Conservation (phyloP, 2,329 filamentous ascomycete genomes). For the Curvularia sp. region DNA sequence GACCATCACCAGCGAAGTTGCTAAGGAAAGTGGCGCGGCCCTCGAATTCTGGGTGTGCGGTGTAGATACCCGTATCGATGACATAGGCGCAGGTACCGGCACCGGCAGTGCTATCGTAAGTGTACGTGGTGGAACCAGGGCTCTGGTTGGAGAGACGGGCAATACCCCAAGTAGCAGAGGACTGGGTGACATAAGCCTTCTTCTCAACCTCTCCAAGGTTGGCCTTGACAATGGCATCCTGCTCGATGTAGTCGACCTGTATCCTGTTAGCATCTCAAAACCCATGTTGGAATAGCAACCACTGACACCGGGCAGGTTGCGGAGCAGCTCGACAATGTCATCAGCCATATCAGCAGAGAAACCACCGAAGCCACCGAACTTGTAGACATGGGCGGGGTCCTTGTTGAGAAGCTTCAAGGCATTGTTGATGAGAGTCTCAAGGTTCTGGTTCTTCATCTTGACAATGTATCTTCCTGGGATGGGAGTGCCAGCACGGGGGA, state of each 20-base stretch:
- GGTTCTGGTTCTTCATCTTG: constrained; percentile 53
- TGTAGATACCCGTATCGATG: constrained; percentile 70
- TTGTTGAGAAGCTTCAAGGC: constrained; percentile 38
- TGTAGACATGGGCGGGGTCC: constrained; percentile 47
- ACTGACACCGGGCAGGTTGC: constrained; percentile 41
- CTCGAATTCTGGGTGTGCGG: constrained; percentile 58
- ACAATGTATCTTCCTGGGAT: constrained; percentile 57
- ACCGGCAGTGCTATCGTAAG: constrained; percentile 52
- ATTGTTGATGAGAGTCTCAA: constrained; percentile 36
- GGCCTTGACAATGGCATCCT: constrained; percentile 48
- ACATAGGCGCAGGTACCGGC: constrained; percentile 63
- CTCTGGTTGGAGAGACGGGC: constrained; percentile 50
- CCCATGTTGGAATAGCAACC: neutral
- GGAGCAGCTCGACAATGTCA: constrained; percentile 40
- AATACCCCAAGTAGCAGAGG: constrained; percentile 53
- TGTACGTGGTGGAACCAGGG: constrained; percentile 44
- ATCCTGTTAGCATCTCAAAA: constrained; percentile 8
- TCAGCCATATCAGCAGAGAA: constrained; percentile 49
- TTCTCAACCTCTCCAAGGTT: constrained; percentile 39
- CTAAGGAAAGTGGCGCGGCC: constrained; percentile 50
- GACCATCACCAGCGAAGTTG: constrained; percentile 49
- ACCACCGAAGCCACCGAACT: constrained; percentile 51
- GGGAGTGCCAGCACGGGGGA: constrained; percentile 45
- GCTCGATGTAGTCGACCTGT: constrained; percentile 52
- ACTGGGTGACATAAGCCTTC: constrained; percentile 50